These are phyloP conservation scores for Chlorella sp. DNA, from an alignment of 139 green algal genomes.

Conservation along the genomic window DNA sequence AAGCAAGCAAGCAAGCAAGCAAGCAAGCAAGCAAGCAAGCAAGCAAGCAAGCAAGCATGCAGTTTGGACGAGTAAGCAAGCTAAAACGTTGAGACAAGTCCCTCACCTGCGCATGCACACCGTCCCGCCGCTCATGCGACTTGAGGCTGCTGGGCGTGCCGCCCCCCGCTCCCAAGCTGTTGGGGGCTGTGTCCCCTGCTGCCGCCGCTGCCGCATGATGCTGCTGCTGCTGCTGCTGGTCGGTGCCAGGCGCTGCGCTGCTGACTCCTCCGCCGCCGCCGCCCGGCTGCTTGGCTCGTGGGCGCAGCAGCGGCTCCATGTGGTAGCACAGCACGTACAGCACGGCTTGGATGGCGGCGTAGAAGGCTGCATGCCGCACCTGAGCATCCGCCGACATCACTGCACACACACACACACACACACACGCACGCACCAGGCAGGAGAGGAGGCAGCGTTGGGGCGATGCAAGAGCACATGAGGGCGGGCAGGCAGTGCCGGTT, in stretches of 20 bases:
- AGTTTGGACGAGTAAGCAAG: background rate
- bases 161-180: background rate
- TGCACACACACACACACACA: background rate
- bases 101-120: background rate
- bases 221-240: constrained; percentile 25
- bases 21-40: background rate
- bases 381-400: constrained; percentile 9
- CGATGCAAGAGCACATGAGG: background rate
- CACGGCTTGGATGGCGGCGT: constrained; percentile 79
- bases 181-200: background rate
- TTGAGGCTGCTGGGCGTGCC: constrained; percentile 4
- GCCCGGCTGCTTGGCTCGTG: constrained; percentile 21
- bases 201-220: background rate
- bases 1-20: background rate
- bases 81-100: background rate
- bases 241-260: background rate
- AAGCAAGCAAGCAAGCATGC: background rate
- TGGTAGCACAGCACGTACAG: constrained; percentile 95
- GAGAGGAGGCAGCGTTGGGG: background rate
- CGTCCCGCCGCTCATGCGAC: background rate
- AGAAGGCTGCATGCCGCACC: constrained; percentile 66
- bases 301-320: constrained; percentile 70
- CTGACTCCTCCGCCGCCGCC: background rate
- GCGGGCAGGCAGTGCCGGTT: too few species aligned
- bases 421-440: too few species aligned